Evolutionary conservation across 1,284 basidiomycete species (phyloP).

Genomic region (Schizopora paradoxa): DNA sequence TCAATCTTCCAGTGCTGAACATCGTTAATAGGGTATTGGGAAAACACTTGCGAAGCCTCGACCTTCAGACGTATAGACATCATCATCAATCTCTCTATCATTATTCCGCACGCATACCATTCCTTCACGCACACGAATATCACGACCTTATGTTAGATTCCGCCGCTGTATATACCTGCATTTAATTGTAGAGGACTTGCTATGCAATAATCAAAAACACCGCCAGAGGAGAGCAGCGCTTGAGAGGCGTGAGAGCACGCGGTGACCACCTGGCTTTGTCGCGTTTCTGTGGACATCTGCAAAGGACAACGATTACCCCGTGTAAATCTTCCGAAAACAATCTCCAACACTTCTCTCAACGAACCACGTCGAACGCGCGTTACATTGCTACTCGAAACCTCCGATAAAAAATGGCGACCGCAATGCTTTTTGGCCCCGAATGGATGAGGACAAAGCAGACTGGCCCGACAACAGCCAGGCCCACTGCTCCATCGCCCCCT

Average conservation of each 20-base stretch:
- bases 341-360: no score
- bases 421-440: conserved; percentile 22
- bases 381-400: neutral
- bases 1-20: neutral
- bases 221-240: conserved; percentile 1
- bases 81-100: neutral
- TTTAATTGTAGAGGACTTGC: neutral
- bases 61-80: conserved; percentile 2
- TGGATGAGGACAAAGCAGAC: conserved; percentile 83
- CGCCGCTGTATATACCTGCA: neutral
- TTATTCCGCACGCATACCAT: neutral
- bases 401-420: conserved; percentile 11
- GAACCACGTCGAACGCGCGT: neutral
- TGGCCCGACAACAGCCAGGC: conserved; percentile 39
- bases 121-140: conserved; percentile 6
- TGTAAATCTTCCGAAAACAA: neutral
- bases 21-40: conserved; percentile 13
- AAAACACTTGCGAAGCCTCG: conserved; percentile 12
- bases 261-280: neutral
- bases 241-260: conserved; percentile 1
- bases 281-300: neutral
- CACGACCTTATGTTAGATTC: neutral
- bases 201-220: neutral
- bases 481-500: conserved; percentile 50
- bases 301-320: neutral